Evolutionary conservation across 179 eudicot species (phyloP).

Genomic region (Silene vulgaris): DNA sequence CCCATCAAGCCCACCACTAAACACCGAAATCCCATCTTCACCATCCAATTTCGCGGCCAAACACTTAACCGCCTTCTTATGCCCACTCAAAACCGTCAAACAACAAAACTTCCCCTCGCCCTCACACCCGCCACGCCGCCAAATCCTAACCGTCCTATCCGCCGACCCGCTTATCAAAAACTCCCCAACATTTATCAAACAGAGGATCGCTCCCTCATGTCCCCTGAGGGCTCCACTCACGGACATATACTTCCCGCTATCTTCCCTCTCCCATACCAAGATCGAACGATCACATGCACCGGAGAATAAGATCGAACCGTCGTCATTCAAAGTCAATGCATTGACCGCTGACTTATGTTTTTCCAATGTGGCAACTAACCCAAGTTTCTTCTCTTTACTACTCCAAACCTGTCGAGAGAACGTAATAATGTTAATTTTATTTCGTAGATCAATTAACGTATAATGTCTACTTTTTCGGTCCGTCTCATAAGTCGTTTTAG

Average conservation of each 20-base stretch:
- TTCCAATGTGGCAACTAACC: constrained; percentile 31
- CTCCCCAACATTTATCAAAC: constrained; percentile 33
- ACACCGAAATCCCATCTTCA: constrained; percentile 26
- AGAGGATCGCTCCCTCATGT: constrained; percentile 34
- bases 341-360: constrained; percentile 42
- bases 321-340: constrained; percentile 31
- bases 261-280: constrained; percentile 43
- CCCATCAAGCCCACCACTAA: constrained; percentile 40
- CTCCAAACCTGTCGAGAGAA: background rate
- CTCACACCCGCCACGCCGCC: constrained; percentile 36
- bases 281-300: constrained; percentile 51
- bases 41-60: constrained; percentile 28
- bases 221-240: constrained; percentile 42
- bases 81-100: constrained; percentile 33
- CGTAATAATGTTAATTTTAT: too few relatives aligned
- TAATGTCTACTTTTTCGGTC: too few relatives aligned
- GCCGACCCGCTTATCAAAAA: constrained; percentile 41
- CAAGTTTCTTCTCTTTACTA: constrained; percentile 12
- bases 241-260: constrained; percentile 26
- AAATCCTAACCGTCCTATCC: constrained; percentile 44
- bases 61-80: constrained; percentile 35
- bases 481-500: too few relatives aligned
- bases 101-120: constrained; percentile 33
- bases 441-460: too few relatives aligned
- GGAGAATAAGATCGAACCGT: constrained; percentile 34